Percentiles rank a stretch among this genome's conserved stretches.
Evolutionary conservation across 2,329 filamentous ascomycete species (phyloP).

Genomic region (Venturia asperata): DNA sequence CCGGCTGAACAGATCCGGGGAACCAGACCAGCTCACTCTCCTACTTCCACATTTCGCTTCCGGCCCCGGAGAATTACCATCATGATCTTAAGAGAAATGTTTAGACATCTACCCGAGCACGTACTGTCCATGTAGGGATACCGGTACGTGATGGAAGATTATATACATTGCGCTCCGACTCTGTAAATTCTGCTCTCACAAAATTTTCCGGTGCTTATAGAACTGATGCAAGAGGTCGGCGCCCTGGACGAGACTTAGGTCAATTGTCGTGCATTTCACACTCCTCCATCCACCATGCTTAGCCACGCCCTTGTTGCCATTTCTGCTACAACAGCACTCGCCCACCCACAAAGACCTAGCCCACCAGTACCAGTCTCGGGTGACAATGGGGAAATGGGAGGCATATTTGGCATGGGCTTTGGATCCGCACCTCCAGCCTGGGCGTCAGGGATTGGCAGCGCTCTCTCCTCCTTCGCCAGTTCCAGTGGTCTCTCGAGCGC

Average conservation of each 20-base stretch:
- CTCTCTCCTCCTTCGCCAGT: neutral
- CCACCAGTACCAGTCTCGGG: neutral
- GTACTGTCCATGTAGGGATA: neutral
- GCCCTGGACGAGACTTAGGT: too few relatives aligned
- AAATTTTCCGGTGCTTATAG: neutral
- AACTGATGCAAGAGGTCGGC: neutral
- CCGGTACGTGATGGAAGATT: neutral
- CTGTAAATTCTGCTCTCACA: neutral
- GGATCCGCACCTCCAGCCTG: neutral
- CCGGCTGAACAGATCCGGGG: neutral
- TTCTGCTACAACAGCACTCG: neutral
- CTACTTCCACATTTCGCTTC: neutral
- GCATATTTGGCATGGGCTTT: constrained; percentile 16
- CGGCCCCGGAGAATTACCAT: neutral
- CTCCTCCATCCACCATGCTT: neutral
- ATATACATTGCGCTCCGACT: neutral
- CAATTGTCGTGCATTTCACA: too few relatives aligned
- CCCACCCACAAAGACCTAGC: constrained; percentile 6
- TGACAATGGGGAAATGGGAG: constrained; percentile 12
- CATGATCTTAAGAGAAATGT: neutral
- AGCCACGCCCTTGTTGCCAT: neutral
- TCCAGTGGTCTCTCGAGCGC: neutral
- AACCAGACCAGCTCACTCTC: neutral
- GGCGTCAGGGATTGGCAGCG: neutral
- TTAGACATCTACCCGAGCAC: neutral